phyloP scores from a whole-genome alignment of 2,329 filamentous ascomycete genomes.

The Fusarium penzigii region DNA sequence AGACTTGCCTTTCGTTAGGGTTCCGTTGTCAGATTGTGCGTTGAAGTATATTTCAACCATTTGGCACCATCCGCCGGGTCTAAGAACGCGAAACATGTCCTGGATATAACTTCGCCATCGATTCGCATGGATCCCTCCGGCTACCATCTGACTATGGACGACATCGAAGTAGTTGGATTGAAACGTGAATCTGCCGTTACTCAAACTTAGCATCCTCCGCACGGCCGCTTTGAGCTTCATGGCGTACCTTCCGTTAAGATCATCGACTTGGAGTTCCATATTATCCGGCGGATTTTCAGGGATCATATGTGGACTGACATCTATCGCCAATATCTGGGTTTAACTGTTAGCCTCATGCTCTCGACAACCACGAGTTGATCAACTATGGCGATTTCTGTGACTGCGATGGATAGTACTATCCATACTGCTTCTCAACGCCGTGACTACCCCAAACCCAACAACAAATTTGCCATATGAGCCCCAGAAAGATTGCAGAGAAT shows the following conservation, averaged over 20 bases:
- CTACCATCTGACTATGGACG: constrained; percentile 75
- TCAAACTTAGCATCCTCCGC: constrained; percentile 6
- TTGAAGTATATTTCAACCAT: constrained; percentile 87
- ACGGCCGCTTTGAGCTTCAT: neutral
- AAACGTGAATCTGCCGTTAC: constrained; percentile 59
- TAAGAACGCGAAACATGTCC: constrained; percentile 73
- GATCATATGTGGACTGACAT: constrained; percentile 70
- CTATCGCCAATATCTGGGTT: constrained; percentile 66
- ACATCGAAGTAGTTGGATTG: constrained; percentile 74
- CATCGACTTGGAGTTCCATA: constrained; percentile 70
- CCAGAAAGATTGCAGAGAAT: no score
- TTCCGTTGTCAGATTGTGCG: constrained; percentile 82
- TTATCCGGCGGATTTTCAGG: constrained; percentile 66
- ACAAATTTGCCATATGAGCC: no score
- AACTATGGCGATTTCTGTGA: no score
- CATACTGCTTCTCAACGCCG: no score
- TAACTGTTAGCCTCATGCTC: neutral
- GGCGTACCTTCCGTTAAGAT: constrained; percentile 63
- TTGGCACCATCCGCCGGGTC: constrained; percentile 80
- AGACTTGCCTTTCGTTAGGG: constrained; percentile 61
- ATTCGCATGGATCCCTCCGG: constrained; percentile 68
- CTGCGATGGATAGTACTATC: no score
- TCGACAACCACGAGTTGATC: neutral
- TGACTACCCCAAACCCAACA: no score
- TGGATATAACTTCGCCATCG: constrained; percentile 76